phyloP scores from a whole-genome alignment of 2,329 filamentous ascomycete genomes.

The Colletotrichum orbiculare region DNA sequence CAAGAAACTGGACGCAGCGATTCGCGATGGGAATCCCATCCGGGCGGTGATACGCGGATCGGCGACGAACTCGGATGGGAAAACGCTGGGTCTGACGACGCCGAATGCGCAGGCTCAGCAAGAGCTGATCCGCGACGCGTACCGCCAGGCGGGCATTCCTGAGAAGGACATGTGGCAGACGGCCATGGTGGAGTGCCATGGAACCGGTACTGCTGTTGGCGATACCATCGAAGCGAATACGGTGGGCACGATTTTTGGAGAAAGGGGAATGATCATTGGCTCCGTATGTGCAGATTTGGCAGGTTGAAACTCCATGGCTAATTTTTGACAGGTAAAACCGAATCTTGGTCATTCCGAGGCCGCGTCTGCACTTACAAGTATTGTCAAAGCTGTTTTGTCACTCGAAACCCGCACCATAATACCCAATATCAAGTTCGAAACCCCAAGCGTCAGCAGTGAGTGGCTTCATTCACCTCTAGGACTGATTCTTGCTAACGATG shows the following conservation, averaged over 20 bases:
- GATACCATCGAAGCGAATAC: constrained; percentile 53
- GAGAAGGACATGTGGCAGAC: constrained; percentile 42
- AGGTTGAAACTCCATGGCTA: neutral
- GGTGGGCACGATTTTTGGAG: constrained; percentile 46
- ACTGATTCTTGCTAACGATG: neutral
- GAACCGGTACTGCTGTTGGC: constrained; percentile 52
- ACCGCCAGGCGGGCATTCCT: constrained; percentile 38
- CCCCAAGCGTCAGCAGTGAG: constrained; percentile 31
- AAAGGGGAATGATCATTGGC: constrained; percentile 42
- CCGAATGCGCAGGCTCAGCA: constrained; percentile 46
- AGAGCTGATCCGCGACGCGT: constrained; percentile 42
- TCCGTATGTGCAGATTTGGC: constrained; percentile 26
- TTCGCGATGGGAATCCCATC: constrained; percentile 51
- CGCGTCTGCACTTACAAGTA: constrained; percentile 43
- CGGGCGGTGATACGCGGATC: constrained; percentile 45
- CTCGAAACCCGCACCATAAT: constrained; percentile 33
- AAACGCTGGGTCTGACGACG: constrained; percentile 47
- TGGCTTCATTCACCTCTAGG: neutral
- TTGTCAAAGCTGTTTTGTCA: constrained; percentile 48
- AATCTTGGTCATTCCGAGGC: constrained; percentile 53
- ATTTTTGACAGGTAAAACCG: constrained; percentile 48
- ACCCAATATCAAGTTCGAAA: constrained; percentile 37
- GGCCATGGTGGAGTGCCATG: constrained; percentile 51
- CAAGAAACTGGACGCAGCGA: constrained; percentile 52
- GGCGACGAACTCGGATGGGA: constrained; percentile 50